Evolutionary conservation across 2,329 filamentous ascomycete genomes (phyloP), one percentile per base, ranked within the genome.

Genomic region (Metarhizium sp.): DNA sequence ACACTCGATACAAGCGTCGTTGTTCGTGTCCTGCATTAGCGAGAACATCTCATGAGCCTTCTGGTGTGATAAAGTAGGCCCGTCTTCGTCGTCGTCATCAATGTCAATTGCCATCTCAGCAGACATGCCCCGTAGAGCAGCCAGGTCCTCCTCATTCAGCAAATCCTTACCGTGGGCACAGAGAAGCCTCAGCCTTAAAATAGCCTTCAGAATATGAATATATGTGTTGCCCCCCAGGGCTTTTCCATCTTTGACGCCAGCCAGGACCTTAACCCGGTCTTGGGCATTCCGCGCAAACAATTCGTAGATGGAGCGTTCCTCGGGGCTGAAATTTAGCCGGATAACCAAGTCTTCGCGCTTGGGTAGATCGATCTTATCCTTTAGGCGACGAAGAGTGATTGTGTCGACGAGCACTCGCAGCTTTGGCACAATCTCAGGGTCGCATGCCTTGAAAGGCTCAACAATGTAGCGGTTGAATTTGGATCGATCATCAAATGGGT

Each of bases 111-210:
- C 89, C 60, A 90, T 90, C 43, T 90, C 86, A 8, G 84, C 84
- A n/a, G 85, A 90, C 70, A 90, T 80, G 29, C 92, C 92, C 66
- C 91, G 87, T 52, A 92, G 82, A 3, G 87, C 78, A 61, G 87
- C 84, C 49, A 95, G 75, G 63, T 97, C 92, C 20, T 92, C 87
- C 40, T 92, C 84, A 55, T 85, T 89, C 2, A 99, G 78, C 7
- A 99, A 80, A 58, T 97, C 92, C 60, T 87, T 88, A n/a, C 94
- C 94, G 67, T 96, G 92, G 1, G 92, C 94, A 66, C 92, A 96
- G 52, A 97, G 87, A 45, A 95, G 79, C 10, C 94, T 88, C 18
- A 99, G 81, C 34, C 92, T 87, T 61, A 95, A 80, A 65, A 99
- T 96, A 4, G 90, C 89, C 60, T 94, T 92, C 58, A 99, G 73